Evolutionary conservation across 2,329 filamentous ascomycete species (phyloP).

Genomic region (Tolypocladium paradoxum): DNA sequence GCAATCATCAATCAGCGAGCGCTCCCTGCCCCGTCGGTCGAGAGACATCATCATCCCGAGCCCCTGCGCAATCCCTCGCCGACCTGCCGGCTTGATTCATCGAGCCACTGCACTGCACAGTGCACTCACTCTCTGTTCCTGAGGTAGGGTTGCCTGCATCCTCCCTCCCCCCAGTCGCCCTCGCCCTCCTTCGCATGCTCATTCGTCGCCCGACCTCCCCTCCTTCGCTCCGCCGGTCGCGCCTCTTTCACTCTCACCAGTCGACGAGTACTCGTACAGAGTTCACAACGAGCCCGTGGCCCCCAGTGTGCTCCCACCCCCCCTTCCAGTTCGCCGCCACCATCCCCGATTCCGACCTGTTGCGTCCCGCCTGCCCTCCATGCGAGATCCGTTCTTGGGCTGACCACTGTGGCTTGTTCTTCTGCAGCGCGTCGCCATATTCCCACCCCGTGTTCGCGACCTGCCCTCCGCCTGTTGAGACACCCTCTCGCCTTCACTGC

Average conservation of each 20-base stretch:
- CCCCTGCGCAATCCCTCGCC: neutral
- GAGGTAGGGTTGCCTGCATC: neutral
- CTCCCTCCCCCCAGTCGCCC: neutral
- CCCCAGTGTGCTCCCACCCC: conserved; percentile 6
- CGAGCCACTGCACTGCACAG: neutral
- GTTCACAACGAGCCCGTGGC: neutral
- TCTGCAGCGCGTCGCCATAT: conserved; percentile 12
- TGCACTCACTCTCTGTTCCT: neutral
- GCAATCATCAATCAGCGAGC: neutral
- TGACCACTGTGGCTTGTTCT: conserved; percentile 20
- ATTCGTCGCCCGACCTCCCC: neutral
- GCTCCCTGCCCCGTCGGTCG: neutral
- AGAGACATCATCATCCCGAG: neutral
- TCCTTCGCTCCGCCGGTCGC: neutral
- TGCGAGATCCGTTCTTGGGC: conserved; percentile 20
- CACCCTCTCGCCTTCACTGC: conserved; percentile 11
- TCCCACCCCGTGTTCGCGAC: conserved; percentile 11
- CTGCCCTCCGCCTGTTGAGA: conserved; percentile 16
- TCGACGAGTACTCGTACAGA: neutral
- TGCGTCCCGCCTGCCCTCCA: conserved; percentile 20
- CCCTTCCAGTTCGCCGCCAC: conserved; percentile 8
- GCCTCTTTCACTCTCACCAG: neutral
- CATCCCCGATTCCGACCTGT: conserved; percentile 14
- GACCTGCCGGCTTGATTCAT: neutral
- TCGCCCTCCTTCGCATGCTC: neutral